Evolutionary conservation across 306 rosid genomes (phyloP).

Genomic region (Crataegus laevigata): DNA sequence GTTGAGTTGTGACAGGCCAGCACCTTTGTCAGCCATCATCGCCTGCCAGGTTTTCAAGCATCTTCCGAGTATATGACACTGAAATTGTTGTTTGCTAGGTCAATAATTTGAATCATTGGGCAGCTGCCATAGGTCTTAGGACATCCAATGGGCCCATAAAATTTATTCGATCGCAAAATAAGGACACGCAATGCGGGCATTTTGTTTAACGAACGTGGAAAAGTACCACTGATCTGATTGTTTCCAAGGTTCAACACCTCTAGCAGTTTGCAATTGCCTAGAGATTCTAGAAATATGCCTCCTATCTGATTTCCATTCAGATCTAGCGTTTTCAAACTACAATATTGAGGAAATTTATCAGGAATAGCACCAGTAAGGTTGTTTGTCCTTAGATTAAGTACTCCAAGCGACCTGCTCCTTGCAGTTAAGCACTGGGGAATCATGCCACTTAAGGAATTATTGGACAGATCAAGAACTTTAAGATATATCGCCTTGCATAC

Average conservation of each 20-base stretch:
- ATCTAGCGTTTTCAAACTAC: background rate
- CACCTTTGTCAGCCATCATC: conserved; percentile 6
- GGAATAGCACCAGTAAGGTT: conserved; percentile 8
- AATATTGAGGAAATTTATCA: conserved; percentile 4
- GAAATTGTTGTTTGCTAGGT: conserved; percentile 27
- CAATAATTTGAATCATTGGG: conserved; percentile 20
- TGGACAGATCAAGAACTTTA: conserved; percentile 24
- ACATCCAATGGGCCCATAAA: conserved; percentile 30
- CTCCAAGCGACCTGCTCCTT: conserved; percentile 2
- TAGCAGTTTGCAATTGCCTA: conserved; percentile 9
- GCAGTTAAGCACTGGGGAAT: conserved; percentile 16
- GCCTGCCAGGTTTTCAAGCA: conserved; percentile 11
- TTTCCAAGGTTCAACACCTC: conserved; percentile 16
- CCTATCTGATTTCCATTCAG: conserved; percentile 2
- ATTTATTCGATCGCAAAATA: conserved; percentile 30
- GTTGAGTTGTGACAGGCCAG: background rate
- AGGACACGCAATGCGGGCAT: conserved; percentile 30
- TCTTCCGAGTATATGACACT: background rate
- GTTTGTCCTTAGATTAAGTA: conserved; percentile 24
- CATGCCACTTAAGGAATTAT: conserved; percentile 17
- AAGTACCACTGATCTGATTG: background rate
- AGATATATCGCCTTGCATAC: conserved; percentile 22
- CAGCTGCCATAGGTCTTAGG: conserved; percentile 3
- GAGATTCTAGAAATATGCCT: conserved; percentile 30
- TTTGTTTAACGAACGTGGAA: conserved; percentile 22